Evolutionary conservation across 2,329 filamentous ascomycete species (phyloP), one percentile per base, ranked within the genome.

Genomic region (Hymenotorrendiella dingleyae): DNA sequence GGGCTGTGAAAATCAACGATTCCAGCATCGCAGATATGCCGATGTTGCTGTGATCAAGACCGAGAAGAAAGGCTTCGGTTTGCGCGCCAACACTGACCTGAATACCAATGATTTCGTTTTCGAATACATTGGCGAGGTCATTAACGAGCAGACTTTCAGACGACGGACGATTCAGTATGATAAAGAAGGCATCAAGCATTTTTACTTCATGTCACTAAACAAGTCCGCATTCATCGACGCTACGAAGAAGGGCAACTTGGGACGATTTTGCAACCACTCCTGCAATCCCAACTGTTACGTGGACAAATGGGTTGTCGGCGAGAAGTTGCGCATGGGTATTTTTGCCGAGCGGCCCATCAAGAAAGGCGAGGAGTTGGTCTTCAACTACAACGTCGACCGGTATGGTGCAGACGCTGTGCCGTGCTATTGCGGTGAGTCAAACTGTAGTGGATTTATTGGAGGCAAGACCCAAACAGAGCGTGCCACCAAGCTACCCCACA

Each of bases 251-350:
- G 93, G 93, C 38, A 97, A 97, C 55, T 76, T 98, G 5, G 93
- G 90, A 39, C 83, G 93, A 22, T 98, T 98, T 62, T 98, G 93
- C 76, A 98, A 98, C 60, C 93, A 98, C 64, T 97, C 93, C 7
- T 98, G 93, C 74, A 95, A 93, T 63, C 93, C 93, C 14, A 98
- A 98, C 62, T 97, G 90, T 67, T 97, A 94, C 65, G 91, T 98
- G 51, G 93, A 98, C 73, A 98, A 98, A 69, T 98, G 93, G 93
- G 90, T 97, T 46, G 89, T 98, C 24, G 90, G 89, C 14, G 87
- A 94, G 58, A 97, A 96, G 70, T 72, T 97, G 62, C 90, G 93
- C 57, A 98, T 98, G 93, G 93, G 93, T 57, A 97, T 98, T 55
- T 98, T 98, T 70, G 87, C 90, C 56, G 78, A 86, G 67, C 86